Percentiles rank a stretch among this genome's conserved stretches.
Conservation (phyloP, 2,329 filamentous ascomycete genomes). For the Claviceps capensis region DNA sequence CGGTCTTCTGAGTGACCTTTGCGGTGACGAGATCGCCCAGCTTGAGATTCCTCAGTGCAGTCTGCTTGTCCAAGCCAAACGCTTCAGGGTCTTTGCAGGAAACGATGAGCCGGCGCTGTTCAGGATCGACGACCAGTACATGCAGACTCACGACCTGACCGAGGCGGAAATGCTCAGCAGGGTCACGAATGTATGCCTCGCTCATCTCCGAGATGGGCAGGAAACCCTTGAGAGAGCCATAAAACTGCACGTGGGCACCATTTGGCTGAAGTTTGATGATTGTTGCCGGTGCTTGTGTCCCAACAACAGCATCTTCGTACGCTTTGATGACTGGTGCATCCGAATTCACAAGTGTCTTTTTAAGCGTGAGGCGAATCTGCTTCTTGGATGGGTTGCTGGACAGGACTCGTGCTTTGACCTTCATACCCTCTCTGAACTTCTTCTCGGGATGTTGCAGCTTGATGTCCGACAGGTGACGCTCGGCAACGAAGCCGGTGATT, state of each 20-base stretch:
- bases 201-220: conserved; percentile 95
- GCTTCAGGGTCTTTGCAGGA: conserved; percentile 83
- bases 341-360: conserved; percentile 88
- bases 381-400: conserved; percentile 64
- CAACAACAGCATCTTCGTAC: conserved; percentile 60
- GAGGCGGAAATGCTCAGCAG: conserved; percentile 72
- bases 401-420: conserved; percentile 74
- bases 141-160: conserved; percentile 90
- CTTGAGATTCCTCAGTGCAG: conserved; percentile 59
- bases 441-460: conserved; percentile 85
- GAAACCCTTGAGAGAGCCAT: conserved; percentile 70
- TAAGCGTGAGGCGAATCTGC: conserved; percentile 76
- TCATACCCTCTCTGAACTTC: conserved; percentile 80
- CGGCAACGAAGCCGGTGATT: conserved; percentile 77
- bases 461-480: conserved; percentile 79
- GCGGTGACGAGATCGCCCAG: conserved; percentile 65
- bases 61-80: conserved; percentile 62
- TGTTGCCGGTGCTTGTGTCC: conserved; percentile 71
- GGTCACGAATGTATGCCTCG: conserved; percentile 85
- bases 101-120: conserved; percentile 60
- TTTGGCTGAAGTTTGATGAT: conserved; percentile 66
- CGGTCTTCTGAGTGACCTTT: conserved; percentile 68
- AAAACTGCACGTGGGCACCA: conserved; percentile 88
- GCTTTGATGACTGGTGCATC: conserved; percentile 67
- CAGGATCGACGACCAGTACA: conserved; percentile 65